Base-by-base conservation (phyloP, 2,329 filamentous ascomycete species). In the Ceratocystiopsis sp. region DNA sequence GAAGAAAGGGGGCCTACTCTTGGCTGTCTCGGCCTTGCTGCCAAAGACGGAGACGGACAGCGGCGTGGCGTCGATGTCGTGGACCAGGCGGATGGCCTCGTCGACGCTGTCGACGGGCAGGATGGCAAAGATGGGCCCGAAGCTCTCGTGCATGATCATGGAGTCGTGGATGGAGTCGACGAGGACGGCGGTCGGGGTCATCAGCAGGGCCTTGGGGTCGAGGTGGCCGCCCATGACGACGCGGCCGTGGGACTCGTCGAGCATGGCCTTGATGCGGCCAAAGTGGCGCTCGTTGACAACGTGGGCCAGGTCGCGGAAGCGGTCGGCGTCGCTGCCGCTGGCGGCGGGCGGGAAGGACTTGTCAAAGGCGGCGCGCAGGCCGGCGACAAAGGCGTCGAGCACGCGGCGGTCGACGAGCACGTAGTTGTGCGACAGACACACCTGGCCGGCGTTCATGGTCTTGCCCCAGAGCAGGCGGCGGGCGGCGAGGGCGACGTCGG, bases 381-480 rank as follows among this genome's bases (percentile, higher is more conserved):
- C 75, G 43, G 75, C 68, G 49, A 96, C 65, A 53, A 96, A 84
- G 25, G 71, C 65, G 14, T 77, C 68, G 25, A 89, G 63, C 5
- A 89, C 68, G 38, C 77, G 73, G 51, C 75, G 76, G 57, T 96
- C 84, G 25, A 93, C 75, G 42, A 95, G 69, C 42, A 84, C 78
- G 61, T 94, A 95, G 67, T 96, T 95, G 55, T 95, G 86, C 21
- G 80, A 84, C 49, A 95, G 73, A 60, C 91, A 98, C 50, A 95
- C 71, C 62, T 98, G 91, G 19, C 91, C 91, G 4, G 83, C 81
- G 57, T 91, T 91, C 48, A 85, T 58, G 4, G 75, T 71, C 70
- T 96, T 98, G 41, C 80, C 82, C 86, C 87, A 98, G 39, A 94
- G 66, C 43, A 96, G 68, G 34, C 91, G 74, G 46, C 82, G 73